These are phyloP conservation scores for Aphanocladium album DNA, from an alignment of 2,329 filamentous ascomycete genomes.

Conservation along the genomic window DNA sequence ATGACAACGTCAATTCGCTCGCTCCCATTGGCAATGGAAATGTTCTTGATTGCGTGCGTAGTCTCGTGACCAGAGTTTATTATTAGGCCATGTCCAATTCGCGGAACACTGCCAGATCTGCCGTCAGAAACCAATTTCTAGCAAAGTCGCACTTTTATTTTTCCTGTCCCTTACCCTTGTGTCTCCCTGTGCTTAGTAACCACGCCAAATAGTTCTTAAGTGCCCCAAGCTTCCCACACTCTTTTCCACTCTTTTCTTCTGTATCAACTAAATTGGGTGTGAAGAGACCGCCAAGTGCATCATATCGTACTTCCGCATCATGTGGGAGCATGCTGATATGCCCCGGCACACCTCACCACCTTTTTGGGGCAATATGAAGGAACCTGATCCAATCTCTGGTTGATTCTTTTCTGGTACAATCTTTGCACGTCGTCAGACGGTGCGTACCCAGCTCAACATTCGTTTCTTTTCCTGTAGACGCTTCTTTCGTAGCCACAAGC, in stretches of 20 bases:
- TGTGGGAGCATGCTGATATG: conserved; percentile 60
- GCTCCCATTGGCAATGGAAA: background rate
- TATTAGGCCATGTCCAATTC: background rate
- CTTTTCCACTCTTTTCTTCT: conserved; percentile 39
- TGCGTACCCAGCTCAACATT: background rate
- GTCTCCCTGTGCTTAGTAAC: background rate
- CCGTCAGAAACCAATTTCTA: background rate
- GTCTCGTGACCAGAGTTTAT: background rate
- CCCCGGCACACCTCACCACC: conserved; percentile 61
- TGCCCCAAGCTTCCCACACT: background rate
- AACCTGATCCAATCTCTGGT: conserved; percentile 55
- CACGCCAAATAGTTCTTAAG: background rate
- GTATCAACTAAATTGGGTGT: conserved; percentile 74
- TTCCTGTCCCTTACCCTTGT: background rate
- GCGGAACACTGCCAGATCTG: background rate
- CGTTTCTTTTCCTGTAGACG: background rate
- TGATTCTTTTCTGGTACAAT: conserved; percentile 28
- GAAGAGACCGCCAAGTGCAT: conserved; percentile 64
- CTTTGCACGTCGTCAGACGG: conserved; percentile 22
- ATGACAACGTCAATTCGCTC: background rate
- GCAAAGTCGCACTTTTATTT: background rate
- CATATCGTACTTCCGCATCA: conserved; percentile 49
- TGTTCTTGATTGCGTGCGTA: too few relatives aligned
- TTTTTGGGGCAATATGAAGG: conserved; percentile 58
- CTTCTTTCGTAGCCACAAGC: too few relatives aligned